These are phyloP conservation scores for Cylindrodendrum hubeiense DNA, from an alignment of 2,329 filamentous ascomycete genomes.

Conservation along the genomic window DNA sequence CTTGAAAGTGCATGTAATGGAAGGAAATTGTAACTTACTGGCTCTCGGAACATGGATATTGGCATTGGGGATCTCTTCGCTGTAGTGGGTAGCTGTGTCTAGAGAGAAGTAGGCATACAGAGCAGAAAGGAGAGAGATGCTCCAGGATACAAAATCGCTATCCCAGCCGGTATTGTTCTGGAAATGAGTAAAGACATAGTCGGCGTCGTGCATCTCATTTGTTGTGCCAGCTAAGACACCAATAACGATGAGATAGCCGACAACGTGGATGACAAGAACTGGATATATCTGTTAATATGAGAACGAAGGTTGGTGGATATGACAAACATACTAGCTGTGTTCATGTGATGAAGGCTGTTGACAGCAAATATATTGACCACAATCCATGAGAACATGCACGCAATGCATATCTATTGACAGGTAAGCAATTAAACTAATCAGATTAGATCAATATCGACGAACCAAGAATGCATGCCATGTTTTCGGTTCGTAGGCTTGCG, in stretches of 20 bases:
- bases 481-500: conserved; percentile 3
- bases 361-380: background rate
- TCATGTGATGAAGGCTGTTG: background rate
- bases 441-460: background rate
- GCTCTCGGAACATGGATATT: conserved; percentile 1
- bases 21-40: background rate
- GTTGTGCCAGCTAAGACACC: conserved; percentile 2
- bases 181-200: conserved; percentile 5
- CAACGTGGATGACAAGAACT: conserved; percentile 5
- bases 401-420: background rate
- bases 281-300: background rate
- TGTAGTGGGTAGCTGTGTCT: conserved; percentile 3
- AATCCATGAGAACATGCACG: conserved; percentile 3
- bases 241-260: conserved; percentile 4
- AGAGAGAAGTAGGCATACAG: conserved; percentile 7
- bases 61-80: conserved; percentile 5
- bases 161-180: conserved; percentile 4
- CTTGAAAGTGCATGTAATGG: background rate
- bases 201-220: background rate
- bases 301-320: background rate
- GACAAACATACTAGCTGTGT: background rate
- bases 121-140: conserved; percentile 1
- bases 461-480: conserved; percentile 10
- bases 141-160: conserved; percentile 9
- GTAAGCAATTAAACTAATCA: background rate